These are phyloP conservation scores for Fusarium kyushuense DNA, from an alignment of 2,329 filamentous ascomycete genomes.

Conservation along the genomic window DNA sequence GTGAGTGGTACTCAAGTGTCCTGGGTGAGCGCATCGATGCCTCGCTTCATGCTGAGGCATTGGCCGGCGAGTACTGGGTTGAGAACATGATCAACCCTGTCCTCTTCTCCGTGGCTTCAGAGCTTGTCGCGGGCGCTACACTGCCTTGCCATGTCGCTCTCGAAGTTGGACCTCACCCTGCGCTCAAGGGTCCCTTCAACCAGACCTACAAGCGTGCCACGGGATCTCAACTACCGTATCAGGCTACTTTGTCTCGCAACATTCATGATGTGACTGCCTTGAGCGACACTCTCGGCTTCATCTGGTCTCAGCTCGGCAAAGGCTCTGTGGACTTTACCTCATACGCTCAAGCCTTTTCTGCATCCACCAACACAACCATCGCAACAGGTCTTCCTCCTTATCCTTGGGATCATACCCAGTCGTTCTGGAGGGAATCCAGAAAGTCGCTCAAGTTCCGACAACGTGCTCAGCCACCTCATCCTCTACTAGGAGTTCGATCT, in stretches of 20 bases:
- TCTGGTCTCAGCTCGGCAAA: conserved; percentile 28
- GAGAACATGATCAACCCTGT: conserved; percentile 46
- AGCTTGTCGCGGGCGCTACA: conserved; percentile 5
- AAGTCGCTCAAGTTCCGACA: not conserved
- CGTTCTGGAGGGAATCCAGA: conserved; percentile 14
- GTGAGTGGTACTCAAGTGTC: conserved; percentile 39
- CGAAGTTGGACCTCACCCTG: conserved; percentile 62
- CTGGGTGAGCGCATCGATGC: not conserved
- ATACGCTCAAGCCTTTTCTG: not conserved
- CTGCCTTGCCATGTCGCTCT: conserved; percentile 27
- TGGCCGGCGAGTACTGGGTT: conserved; percentile 40
- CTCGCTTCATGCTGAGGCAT: not conserved
- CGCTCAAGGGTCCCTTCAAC: conserved; percentile 60
- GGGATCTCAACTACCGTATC: conserved; percentile 11
- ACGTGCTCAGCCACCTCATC: not conserved
- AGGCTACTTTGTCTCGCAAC: conserved; percentile 27
- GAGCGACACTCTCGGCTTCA: conserved; percentile 26
- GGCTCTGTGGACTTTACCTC: not conserved
- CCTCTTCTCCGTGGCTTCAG: conserved; percentile 38
- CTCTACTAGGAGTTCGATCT: not conserved
- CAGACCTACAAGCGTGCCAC: conserved; percentile 51
- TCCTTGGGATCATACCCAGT: conserved; percentile 14
- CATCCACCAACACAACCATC: conserved; percentile 38
- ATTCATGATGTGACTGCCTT: conserved; percentile 34
- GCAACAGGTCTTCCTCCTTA: conserved; percentile 33